Base-by-base conservation (phyloP, 2,329 filamentous ascomycete genomes). In the Verticillium longisporum region DNA sequence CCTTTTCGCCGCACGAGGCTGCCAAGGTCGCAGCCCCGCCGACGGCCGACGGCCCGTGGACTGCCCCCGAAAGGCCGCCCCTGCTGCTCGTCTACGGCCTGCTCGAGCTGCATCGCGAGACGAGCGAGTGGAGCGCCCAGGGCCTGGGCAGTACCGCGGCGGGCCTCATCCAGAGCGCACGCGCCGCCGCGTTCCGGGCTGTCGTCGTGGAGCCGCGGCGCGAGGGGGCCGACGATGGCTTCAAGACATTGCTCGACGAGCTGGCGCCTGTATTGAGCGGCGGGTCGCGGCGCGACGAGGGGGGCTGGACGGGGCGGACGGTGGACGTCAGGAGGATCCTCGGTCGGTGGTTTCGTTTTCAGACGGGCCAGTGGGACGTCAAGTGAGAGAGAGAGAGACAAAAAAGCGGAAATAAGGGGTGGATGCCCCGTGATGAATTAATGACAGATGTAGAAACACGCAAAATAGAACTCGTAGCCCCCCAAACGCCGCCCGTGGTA, bases 71-170 rank as follows among this genome's bases (percentile, higher is more conserved):
- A n/a, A 59, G 64, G 31, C 60, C 63, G 21, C 80, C 83, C 0
- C 71, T 80, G 26, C 74, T 92, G 3, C 71, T 91, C 1, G 73
- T 90, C 1, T 88, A 91, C 66, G 87, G 88, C 58, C 79, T 89
- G 53, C 69, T 92, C 15, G 76, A 81, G 21, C 72, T 90, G 53
- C 90, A 93, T 70, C 81, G 83, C 31, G 80, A 84, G 60, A 89
- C 88, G 0, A 86, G 86, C 64, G 88, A 90, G 62, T 92, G 89
- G 83, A 92, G 88, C 58, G 88, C 87, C 0, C 90, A 92, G 72
- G 90, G 89, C 0, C 71, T 93, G 13, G 80, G 83, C 21, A 80
- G 80, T 61, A 87, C 86, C 1, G 78, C 86, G n/a, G 81, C 89
- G 1, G 74, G 78, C 0, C 73, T 90, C 1, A 81, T 90, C 9